These are phyloP conservation scores for Diaporthe aspalathi DNA, from an alignment of 2,329 filamentous ascomycete species.

Conservation along the genomic window DNA sequence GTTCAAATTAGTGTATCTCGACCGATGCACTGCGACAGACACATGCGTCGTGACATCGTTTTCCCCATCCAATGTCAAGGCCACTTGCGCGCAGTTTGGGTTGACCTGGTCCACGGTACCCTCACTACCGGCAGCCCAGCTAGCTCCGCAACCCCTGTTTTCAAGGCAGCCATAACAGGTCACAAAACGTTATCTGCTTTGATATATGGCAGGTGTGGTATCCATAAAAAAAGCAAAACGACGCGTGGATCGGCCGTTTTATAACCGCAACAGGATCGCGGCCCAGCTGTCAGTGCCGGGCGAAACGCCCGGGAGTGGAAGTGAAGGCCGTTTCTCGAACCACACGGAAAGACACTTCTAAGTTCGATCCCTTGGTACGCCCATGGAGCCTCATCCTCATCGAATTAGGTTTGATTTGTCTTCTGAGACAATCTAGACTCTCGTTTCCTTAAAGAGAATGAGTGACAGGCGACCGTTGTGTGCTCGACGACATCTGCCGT, in stretches of 20 bases:
- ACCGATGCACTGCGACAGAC: slow-evolving; percentile 3
- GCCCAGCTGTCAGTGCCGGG: slow-evolving; percentile 20
- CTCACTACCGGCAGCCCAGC: neutral
- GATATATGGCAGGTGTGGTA: neutral
- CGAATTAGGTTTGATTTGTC: neutral
- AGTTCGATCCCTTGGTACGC: neutral
- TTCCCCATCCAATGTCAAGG: neutral
- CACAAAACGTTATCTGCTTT: neutral
- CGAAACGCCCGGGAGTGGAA: slow-evolving; percentile 19
- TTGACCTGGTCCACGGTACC: neutral
- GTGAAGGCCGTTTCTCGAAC: neutral
- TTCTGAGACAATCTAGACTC: no score
- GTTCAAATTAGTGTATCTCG: neutral
- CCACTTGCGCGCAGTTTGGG: neutral
- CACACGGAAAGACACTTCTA: neutral
- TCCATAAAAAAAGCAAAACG: slow-evolving; percentile 6
- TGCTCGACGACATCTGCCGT: neutral
- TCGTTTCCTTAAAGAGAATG: no score
- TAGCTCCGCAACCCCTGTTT: neutral
- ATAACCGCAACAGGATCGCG: slow-evolving; percentile 19
- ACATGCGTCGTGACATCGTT: slow-evolving; percentile 10
- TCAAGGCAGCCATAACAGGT: neutral
- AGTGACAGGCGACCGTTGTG: neutral
- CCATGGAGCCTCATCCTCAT: neutral
- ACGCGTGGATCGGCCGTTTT: slow-evolving; percentile 24